Evolutionary conservation across 768 basidiomycete species (phyloP).

Genomic region (Antrodiella citrinella): DNA sequence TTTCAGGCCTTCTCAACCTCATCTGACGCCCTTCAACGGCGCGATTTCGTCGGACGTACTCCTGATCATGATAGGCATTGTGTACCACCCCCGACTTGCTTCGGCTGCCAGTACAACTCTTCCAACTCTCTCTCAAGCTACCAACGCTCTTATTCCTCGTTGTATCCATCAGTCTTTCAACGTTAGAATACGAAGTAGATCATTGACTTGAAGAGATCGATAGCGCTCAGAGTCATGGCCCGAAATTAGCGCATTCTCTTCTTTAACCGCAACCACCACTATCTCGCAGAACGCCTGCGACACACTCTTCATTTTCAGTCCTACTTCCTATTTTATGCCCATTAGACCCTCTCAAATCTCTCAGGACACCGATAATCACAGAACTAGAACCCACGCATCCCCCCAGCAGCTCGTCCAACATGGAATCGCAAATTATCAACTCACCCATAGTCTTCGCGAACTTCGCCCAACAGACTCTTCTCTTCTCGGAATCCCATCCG

Average conservation of each 20-base stretch:
- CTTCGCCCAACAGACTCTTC: slow-evolving; percentile 7
- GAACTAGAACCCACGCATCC: slow-evolving; percentile 23
- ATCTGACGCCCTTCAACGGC: too few species aligned
- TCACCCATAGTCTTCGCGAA: slow-evolving; percentile 15
- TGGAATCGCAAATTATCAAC: slow-evolving; percentile 36
- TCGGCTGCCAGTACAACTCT: too few species aligned
- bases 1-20: too few species aligned
- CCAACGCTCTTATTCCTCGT: too few species aligned
- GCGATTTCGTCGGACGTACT: too few species aligned
- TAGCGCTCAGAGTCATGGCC: background rate
- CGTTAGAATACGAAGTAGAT: slow-evolving; percentile 1
- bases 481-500: slow-evolving; percentile 50
- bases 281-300: slow-evolving; percentile 24
- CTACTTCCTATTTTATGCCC: slow-evolving; percentile 53
- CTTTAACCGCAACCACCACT: slow-evolving; percentile 16
- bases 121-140: too few species aligned
- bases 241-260: background rate
- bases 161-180: background rate
- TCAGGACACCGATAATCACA: slow-evolving; percentile 29
- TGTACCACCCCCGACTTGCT: too few species aligned
- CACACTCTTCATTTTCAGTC: slow-evolving; percentile 2
- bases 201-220: slow-evolving; percentile 9
- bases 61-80: too few species aligned
- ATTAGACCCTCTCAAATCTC: slow-evolving; percentile 38
- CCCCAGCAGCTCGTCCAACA: slow-evolving; percentile 29